Percentiles rank a stretch among this genome's conserved stretches.
phyloP scores from a whole-genome alignment of 2,329 filamentous ascomycete genomes.

The Xylariaceae sp. region DNA sequence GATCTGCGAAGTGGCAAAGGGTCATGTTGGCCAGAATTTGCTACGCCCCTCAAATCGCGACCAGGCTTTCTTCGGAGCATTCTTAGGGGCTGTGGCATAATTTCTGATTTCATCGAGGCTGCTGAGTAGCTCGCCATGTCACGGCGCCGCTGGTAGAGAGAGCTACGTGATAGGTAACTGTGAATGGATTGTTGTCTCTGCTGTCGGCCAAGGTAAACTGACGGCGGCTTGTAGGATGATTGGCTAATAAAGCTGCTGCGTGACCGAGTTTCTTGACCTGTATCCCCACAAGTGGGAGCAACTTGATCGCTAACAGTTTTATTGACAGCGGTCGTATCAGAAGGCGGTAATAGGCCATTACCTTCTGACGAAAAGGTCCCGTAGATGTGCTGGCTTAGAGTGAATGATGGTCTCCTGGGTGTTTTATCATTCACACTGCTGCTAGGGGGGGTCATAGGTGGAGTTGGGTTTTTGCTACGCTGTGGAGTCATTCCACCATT shows the following conservation, averaged over 20 bases:
- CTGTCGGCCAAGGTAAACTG: constrained; percentile 37
- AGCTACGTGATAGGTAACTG: constrained; percentile 46
- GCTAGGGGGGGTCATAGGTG: constrained; percentile 56
- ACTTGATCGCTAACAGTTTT: constrained; percentile 33
- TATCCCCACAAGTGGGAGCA: constrained; percentile 32
- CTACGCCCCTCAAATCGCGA: constrained; percentile 65
- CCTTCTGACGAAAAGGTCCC: constrained; percentile 35
- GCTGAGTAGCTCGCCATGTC: constrained; percentile 55
- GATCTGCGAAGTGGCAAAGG: constrained; percentile 45
- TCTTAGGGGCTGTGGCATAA: constrained; percentile 50
- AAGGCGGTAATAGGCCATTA: constrained; percentile 41
- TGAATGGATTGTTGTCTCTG: constrained; percentile 44
- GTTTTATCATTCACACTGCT: constrained; percentile 35
- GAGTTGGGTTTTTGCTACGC: constrained; percentile 49
- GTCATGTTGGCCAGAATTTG: constrained; percentile 59
- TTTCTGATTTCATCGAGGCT: constrained; percentile 43
- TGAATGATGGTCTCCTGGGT: constrained; percentile 51
- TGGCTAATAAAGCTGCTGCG: constrained; percentile 28
- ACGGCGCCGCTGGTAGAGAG: constrained; percentile 51
- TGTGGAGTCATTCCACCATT: constrained; percentile 44
- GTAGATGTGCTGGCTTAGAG: constrained; percentile 45
- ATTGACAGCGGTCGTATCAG: constrained; percentile 31
- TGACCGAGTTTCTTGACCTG: constrained; percentile 30
- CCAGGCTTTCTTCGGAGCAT: constrained; percentile 68
- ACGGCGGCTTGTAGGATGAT: constrained; percentile 31